Evolutionary conservation across 2,329 filamentous ascomycete genomes (phyloP).

Genomic region (Aspergillus fumigatus): DNA sequence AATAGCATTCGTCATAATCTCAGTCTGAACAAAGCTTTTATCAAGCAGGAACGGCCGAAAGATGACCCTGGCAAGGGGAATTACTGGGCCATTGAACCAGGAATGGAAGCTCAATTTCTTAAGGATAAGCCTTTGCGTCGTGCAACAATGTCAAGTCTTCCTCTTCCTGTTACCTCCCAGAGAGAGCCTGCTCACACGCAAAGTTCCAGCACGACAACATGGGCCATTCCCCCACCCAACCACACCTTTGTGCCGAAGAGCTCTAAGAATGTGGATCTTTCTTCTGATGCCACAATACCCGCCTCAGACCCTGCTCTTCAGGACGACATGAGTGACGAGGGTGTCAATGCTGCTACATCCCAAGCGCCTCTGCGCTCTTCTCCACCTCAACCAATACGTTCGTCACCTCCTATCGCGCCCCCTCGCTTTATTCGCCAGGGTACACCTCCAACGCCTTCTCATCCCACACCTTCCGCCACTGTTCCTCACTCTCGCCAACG

Average conservation of each 20-base stretch:
- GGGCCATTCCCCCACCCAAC: conserved; percentile 30
- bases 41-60: conserved; percentile 92
- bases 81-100: conserved; percentile 92
- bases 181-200: conserved; percentile 28
- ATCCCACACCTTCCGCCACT: conserved; percentile 59
- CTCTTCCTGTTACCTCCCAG: conserved; percentile 32
- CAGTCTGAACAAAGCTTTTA: conserved; percentile 92
- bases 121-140: conserved; percentile 68
- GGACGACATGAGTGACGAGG: conserved; percentile 50
- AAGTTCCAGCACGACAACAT: conserved; percentile 28
- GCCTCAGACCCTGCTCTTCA: conserved; percentile 61
- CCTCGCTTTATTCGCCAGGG: conserved; percentile 56
- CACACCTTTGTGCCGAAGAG: conserved; percentile 19
- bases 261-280: conserved; percentile 50
- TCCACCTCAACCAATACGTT: conserved; percentile 62
- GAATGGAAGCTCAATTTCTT: conserved; percentile 82
- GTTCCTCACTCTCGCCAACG: conserved; percentile 64
- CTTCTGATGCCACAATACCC: conserved; percentile 73
- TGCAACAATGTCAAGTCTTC: conserved; percentile 42
- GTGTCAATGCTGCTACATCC: conserved; percentile 19
- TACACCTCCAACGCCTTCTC: conserved; percentile 67
- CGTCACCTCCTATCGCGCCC: conserved; percentile 77
- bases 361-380: conserved; percentile 39
- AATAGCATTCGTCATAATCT: conserved; percentile 99
- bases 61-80: conserved; percentile 97